These are phyloP conservation scores for Brassica incana DNA, from an alignment of 345 rosid species.

Conservation along the genomic window DNA sequence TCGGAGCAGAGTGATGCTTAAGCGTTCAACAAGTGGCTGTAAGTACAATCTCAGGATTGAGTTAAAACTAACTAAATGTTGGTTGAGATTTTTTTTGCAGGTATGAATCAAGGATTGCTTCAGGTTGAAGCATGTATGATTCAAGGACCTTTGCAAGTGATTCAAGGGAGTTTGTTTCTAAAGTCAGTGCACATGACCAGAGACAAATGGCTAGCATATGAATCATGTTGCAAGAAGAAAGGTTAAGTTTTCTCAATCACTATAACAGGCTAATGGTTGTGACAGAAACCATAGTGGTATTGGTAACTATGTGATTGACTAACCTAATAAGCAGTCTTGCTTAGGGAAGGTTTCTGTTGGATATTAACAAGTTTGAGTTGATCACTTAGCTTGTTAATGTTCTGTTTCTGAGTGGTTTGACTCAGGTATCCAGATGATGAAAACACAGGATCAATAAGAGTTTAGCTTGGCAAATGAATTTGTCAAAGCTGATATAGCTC, in stretches of 20 bases:
- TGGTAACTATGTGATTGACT: background rate
- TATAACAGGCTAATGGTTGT: background rate
- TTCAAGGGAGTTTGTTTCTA: background rate
- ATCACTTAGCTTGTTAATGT: background rate
- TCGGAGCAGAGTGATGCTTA: background rate
- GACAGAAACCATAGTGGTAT: background rate
- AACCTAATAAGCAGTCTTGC: background rate
- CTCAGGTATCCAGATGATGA: background rate
- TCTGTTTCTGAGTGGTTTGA: background rate
- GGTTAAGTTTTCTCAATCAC: background rate
- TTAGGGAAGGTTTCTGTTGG: background rate
- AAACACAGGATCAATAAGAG: background rate
- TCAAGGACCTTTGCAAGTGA: background rate
- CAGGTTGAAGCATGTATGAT: background rate
- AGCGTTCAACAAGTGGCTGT: background rate
- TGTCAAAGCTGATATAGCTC: background rate
- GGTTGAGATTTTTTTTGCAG: constrained; percentile 2
- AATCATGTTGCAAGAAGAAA: background rate
- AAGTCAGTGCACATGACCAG: background rate
- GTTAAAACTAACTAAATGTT: background rate
- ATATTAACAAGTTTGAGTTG: background rate
- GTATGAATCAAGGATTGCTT: background rate
- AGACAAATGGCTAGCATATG: background rate
- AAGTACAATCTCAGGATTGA: background rate
- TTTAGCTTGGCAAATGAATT: background rate